Evolutionary conservation across 106 monocot species (phyloP).

Genomic region (Allium fistulosum): DNA sequence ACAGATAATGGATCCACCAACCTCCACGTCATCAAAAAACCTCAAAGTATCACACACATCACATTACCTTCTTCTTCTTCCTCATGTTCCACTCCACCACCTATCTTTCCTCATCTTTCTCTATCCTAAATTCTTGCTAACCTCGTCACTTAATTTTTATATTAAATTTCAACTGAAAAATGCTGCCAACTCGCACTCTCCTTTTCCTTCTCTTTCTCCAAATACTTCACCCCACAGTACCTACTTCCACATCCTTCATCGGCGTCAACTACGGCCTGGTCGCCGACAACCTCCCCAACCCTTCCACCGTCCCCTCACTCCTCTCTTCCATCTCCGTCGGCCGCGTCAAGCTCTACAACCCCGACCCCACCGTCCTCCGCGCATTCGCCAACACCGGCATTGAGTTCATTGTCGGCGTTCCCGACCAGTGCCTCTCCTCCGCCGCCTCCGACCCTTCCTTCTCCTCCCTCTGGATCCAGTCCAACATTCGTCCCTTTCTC

Average conservation of each 20-base stretch:
- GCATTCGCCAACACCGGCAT: conserved; percentile 23
- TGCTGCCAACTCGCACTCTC: not conserved
- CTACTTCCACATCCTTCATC: conserved; percentile 21
- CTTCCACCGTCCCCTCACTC: conserved; percentile 15
- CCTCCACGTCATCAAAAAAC: too few species aligned
- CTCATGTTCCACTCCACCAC: too few species aligned
- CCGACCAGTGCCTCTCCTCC: conserved; percentile 20
- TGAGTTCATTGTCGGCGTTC: conserved; percentile 25
- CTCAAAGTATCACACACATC: too few species aligned
- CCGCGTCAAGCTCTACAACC: conserved; percentile 22
- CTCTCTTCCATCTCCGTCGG: conserved; percentile 20
- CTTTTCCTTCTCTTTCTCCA: conserved; percentile 1
- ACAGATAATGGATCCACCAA: too few species aligned
- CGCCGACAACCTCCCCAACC: conserved; percentile 20
- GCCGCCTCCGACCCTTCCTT: conserved; percentile 9
- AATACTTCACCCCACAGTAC: not conserved
- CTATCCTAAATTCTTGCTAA: too few species aligned
- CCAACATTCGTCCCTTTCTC: conserved; percentile 17
- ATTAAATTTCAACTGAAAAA: too few species aligned
- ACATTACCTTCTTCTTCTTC: too few species aligned
- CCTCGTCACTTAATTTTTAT: too few species aligned
- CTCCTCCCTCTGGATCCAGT: conserved; percentile 12
- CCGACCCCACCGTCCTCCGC: conserved; percentile 23
- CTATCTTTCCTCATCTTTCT: too few species aligned
- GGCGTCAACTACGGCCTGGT: conserved; percentile 27